phyloP scores from a whole-genome alignment of 1,139 yeast genomes.

The Debaryomycetaceae sp. region DNA sequence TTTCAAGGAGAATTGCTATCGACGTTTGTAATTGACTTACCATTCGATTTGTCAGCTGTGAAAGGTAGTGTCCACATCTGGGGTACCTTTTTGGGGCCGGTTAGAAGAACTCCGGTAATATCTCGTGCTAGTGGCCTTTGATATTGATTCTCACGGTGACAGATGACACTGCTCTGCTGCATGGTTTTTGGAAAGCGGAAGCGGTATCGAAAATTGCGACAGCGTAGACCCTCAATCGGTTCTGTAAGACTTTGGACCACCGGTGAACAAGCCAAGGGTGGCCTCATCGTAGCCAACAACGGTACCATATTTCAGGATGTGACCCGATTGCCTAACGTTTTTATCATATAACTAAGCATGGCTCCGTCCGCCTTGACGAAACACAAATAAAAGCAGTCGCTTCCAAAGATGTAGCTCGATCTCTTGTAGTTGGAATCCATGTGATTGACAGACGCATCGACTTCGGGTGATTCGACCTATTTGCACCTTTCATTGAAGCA shows the following conservation, averaged over 20 bases:
- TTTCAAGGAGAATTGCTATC: slow-evolving; percentile 1
- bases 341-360: slow-evolving; percentile 46
- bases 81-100: slow-evolving; percentile 19
- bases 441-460: slow-evolving; percentile 54
- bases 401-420: slow-evolving; percentile 44
- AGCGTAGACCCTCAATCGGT: slow-evolving; percentile 36
- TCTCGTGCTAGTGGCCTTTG: too few relatives aligned
- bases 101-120: too few relatives aligned
- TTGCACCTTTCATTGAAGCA: slow-evolving; percentile 56
- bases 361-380: slow-evolving; percentile 66
- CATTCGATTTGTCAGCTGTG: slow-evolving; percentile 27
- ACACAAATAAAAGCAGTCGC: slow-evolving; percentile 42
- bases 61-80: slow-evolving; percentile 27
- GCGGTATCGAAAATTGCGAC: too few relatives aligned
- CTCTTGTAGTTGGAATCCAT: slow-evolving; percentile 36
- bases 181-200: too few relatives aligned
- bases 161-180: too few relatives aligned
- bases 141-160: too few relatives aligned
- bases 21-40: slow-evolving; percentile 34
- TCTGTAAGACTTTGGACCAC: slow-evolving; percentile 44
- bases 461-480: slow-evolving; percentile 54
- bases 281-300: slow-evolving; percentile 55
- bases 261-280: slow-evolving; percentile 26
- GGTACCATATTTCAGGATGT: slow-evolving; percentile 44
- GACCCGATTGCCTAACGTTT: too few relatives aligned